Conservation (phyloP, 441 rosid genomes). For the Erodium chrysanthum region DNA sequence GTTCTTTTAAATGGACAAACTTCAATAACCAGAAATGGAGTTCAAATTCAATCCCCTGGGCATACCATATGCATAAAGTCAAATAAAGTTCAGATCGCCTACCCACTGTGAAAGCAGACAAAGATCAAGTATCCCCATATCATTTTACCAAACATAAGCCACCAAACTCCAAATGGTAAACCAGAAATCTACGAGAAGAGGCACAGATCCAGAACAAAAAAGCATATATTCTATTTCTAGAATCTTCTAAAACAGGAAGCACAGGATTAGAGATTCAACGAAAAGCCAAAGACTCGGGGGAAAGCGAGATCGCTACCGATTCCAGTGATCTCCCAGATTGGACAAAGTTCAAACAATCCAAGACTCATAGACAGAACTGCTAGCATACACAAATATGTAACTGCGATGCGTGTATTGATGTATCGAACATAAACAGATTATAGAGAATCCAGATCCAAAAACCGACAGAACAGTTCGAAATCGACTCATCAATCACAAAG, state of each 20-base stretch:
- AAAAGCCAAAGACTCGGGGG: neutral
- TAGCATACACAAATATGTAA: too few relatives aligned
- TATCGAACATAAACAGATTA: neutral
- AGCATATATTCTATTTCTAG: neutral
- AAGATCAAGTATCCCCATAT: neutral
- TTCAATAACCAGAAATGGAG: neutral
- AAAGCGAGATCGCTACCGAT: neutral
- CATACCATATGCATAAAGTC: neutral
- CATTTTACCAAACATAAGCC: neutral
- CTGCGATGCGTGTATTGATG: neutral
- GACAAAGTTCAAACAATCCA: neutral
- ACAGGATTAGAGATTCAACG: neutral
- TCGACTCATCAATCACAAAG: neutral
- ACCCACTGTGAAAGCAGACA: neutral
- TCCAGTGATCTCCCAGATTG: neutral
- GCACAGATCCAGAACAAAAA: neutral
- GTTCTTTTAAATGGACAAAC: too few relatives aligned
- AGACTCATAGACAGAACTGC: neutral
- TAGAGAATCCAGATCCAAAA: neutral
- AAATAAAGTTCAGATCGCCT: neutral
- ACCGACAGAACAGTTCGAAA: constrained; percentile 10
- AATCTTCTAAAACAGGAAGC: neutral
- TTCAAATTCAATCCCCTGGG: neutral
- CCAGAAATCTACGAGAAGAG: neutral
- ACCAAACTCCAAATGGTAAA: neutral